Evolutionary conservation across 2,329 filamentous ascomycete genomes (phyloP).

Genomic region (Botrytis porri): DNA sequence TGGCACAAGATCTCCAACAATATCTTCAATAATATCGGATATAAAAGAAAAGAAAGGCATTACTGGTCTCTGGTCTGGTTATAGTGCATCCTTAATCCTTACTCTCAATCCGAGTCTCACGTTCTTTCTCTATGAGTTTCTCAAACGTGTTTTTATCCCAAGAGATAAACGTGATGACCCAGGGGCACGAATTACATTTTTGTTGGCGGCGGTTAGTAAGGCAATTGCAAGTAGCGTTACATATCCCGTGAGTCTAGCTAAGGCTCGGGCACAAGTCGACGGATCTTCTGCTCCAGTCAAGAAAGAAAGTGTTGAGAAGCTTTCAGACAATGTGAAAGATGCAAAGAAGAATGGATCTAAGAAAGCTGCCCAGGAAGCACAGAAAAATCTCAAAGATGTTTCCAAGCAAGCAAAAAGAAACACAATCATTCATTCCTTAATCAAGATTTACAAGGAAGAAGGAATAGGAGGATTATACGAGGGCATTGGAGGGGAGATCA

Average conservation of each 20-base stretch:
- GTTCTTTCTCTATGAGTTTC: constrained; percentile 74
- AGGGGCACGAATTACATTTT: constrained; percentile 54
- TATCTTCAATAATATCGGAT: constrained; percentile 57
- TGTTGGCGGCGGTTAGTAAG: constrained; percentile 75
- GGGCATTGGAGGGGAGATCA: constrained; percentile 70
- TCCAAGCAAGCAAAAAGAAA: constrained; percentile 35
- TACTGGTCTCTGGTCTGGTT: constrained; percentile 81
- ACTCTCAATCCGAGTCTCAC: constrained; percentile 86
- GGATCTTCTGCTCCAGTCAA: constrained; percentile 43
- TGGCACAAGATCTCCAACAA: constrained; percentile 33
- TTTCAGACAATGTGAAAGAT: constrained; percentile 34
- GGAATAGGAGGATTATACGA: constrained; percentile 70
- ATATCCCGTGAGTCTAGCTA: constrained; percentile 85
- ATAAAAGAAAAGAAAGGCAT: constrained; percentile 70
- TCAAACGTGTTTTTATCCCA: constrained; percentile 60
- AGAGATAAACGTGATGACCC: constrained; percentile 51
- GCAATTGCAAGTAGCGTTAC: constrained; percentile 71
- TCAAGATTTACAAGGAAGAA: constrained; percentile 58
- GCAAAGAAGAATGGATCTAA: constrained; percentile 37
- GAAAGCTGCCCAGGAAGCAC: background rate
- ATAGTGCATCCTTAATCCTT: constrained; percentile 74
- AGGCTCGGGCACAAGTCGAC: constrained; percentile 65
- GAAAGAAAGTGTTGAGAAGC: constrained; percentile 33
- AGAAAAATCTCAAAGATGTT: constrained; percentile 19
- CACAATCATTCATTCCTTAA: constrained; percentile 63